phyloP scores from a whole-genome alignment of 768 basidiomycete genomes.

The Lactarius indigo region DNA sequence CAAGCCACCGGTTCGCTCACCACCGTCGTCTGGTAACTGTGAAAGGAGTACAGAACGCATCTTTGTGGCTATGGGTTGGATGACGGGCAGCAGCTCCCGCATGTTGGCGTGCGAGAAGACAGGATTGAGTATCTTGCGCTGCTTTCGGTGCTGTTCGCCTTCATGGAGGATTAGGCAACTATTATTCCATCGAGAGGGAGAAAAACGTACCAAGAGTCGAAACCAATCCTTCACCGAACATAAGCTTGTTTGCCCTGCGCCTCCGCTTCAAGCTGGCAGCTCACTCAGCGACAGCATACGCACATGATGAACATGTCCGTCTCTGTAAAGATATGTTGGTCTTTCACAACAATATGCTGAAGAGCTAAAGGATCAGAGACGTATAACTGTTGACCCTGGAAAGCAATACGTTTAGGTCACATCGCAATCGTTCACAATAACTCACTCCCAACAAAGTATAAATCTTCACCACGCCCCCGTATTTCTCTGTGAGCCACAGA shows the following conservation, averaged over 20 bases:
- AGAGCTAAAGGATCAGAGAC: conserved; percentile 14
- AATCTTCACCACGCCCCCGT: conserved; percentile 37
- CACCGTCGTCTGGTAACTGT: conserved; percentile 28
- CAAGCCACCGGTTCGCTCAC: not conserved
- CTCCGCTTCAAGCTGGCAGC: not conserved
- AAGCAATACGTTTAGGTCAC: conserved; percentile 5
- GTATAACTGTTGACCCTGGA: conserved; percentile 14
- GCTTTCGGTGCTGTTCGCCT: conserved; percentile 31
- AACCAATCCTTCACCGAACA: conserved; percentile 39
- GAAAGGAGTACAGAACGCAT: conserved; percentile 28
- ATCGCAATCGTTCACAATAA: conserved; percentile 23
- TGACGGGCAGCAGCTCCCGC: conserved; percentile 22
- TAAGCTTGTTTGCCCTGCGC: conserved; percentile 22
- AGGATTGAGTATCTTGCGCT: conserved; percentile 31
- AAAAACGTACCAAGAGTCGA: conserved; percentile 34
- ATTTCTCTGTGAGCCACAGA: conserved; percentile 30
- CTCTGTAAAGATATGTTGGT: conserved; percentile 22
- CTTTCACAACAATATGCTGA: conserved; percentile 21
- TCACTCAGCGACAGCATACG: not conserved
- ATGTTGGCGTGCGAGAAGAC: conserved; percentile 30
- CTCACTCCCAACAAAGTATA: conserved; percentile 37
- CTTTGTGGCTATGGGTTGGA: conserved; percentile 35
- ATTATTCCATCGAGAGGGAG: not conserved
- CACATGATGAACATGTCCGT: conserved; percentile 16
- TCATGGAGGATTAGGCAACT: not conserved